Evolutionary conservation across 768 basidiomycete species (phyloP), one percentile per base, ranked within the genome.

Genomic region (Phanerodontia chrysosporium): DNA sequence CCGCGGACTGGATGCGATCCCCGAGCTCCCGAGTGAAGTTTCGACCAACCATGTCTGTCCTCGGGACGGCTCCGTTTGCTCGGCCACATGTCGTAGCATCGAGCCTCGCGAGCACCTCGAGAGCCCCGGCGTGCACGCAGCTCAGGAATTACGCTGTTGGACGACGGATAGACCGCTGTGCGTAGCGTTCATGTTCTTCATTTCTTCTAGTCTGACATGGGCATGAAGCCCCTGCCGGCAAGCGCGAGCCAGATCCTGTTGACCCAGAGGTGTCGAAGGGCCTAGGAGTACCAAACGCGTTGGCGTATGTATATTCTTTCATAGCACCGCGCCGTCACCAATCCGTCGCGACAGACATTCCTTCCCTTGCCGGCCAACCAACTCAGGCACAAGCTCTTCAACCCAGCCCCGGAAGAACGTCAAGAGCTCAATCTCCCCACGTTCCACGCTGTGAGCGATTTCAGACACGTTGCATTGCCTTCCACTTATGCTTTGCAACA

Each of bases 281-380:
- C 9, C 18, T 36, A 25, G 14, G 16, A 42, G 14, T 14, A 29
- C 3, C 5, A 53, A 53, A 36, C 55, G 55, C 14, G 27, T 48
- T 46, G 44, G 55, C 10, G 45, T 56, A 22, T 24, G 44, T 46
- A 14, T n/a, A n/a, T 21, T 27, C 24, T 12, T 10, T 27, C n/a
- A 18, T 35, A 22, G 9, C 10, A 13, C 18, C 1, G 10, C 10
- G 3, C 18, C 6, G 29, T n/a, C 28, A 27, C 42, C 10, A 5
- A 18, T 29, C 3, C 6, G 9, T 42, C 7, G 22, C 25, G 9
- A 3, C 30, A 83, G 82, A 70, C 74, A 18, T 83, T 81, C 62
- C 65, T 73, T 46, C 71, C 79, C 4, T 66, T 83, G 69, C 67
- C 80, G 0, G 65, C 64, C 12, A 64, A 62, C 0, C 72, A 74